These are phyloP conservation scores for Arthromyces matolae DNA, from an alignment of 768 basidiomycete genomes.

Conservation along the genomic window DNA sequence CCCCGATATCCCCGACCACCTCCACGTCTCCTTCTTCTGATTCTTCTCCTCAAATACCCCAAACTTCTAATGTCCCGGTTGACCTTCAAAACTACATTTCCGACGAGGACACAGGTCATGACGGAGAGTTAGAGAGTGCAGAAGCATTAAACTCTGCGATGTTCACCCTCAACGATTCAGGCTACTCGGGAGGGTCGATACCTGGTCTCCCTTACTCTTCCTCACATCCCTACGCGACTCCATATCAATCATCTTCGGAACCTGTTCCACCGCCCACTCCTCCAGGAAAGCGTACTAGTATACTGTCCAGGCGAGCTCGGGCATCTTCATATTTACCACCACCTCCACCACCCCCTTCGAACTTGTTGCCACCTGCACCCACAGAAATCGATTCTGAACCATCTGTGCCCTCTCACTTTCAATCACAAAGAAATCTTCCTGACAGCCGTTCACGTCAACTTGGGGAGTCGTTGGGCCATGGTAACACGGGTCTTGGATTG, in stretches of 20 bases:
- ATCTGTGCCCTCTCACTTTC: no score
- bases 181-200: constrained; percentile 25
- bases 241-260: constrained; percentile 36
- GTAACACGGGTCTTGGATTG: constrained; percentile 55
- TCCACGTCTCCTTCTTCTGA: constrained; percentile 51
- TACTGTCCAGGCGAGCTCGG: constrained; percentile 44
- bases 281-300: constrained; percentile 32
- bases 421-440: constrained; percentile 27
- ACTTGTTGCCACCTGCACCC: constrained; percentile 60
- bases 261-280: constrained; percentile 16
- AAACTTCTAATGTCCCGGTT: constrained; percentile 32
- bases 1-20: constrained; percentile 27
- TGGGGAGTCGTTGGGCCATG: constrained; percentile 50
- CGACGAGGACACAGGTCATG: constrained; percentile 19
- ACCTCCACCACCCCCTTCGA: constrained; percentile 59
- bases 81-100: constrained; percentile 33
- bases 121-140: constrained; percentile 31
- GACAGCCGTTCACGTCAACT: constrained; percentile 39
- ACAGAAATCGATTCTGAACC: constrained; percentile 30
- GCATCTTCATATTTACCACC: constrained; percentile 59
- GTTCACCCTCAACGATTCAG: constrained; percentile 37
- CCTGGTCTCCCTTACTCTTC: constrained; percentile 29
- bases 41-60: constrained; percentile 37
- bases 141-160: constrained; percentile 47
- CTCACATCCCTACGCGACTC: constrained; percentile 53